Evolutionary conservation across 1,139 yeast genomes (phyloP), one percentile per base, ranked within the genome.

Genomic region (Candida smagusa): DNA sequence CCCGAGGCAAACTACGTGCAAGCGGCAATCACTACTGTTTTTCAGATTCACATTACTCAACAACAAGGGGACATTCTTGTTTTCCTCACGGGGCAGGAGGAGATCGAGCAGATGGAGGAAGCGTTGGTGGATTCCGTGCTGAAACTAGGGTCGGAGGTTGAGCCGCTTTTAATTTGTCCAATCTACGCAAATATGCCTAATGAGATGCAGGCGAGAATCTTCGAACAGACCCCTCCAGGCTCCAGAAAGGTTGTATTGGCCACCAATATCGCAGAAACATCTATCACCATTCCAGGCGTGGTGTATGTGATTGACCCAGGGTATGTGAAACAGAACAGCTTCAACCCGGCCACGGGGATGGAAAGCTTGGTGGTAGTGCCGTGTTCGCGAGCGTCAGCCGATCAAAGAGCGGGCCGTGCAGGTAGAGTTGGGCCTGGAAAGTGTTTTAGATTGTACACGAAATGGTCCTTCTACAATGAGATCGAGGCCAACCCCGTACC

Each of bases 341-440:
- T 74, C 59, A 87, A 87, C 52, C 83, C 96, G 1, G 63, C 80
- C 7, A 79, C 92, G 0, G 96, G 96, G 2, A 87, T 92, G 90
- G 97, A 90, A 51, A 82, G 88, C 41, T 69, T 94, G 43, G 83
- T 84, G 9, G 89, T 88, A 1, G 79, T 79, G 0, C 92, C 96
- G 0, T 88, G 96, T 47, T 90, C 97, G 0, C 75, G 84, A 44
- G 98, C 98, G 0, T 87, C 95, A 26, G 97, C 97, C 0, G 90
- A 89, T 47, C 99, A 92, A 63, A 68, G 99, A 44, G 94, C 96
- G 1, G 98, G 98, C 40, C 77, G 98, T 63, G 98, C 97, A 0
- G 98, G 98, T 6, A 81, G 98, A 66, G 86, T 89, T 5, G 96
- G 96, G 0, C 95, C 97, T 0, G 98, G 98, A 0, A 89, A 88